phyloP scores from a whole-genome alignment of 164 flowering plant genomes.

The Tinospora cordifolia region DNA sequence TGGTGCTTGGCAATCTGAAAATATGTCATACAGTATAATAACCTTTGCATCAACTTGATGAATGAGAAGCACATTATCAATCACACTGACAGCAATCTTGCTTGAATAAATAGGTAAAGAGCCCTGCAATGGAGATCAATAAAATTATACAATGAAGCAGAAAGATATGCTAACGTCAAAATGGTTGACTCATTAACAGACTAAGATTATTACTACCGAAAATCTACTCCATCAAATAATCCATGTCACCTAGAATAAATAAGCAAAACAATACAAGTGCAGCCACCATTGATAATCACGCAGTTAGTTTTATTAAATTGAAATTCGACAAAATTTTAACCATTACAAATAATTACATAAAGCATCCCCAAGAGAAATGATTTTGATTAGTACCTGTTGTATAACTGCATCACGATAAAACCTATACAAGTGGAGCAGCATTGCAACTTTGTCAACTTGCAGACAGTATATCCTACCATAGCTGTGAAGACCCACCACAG shows the following conservation, averaged over 20 bases:
- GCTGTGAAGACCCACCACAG: constrained; percentile 32
- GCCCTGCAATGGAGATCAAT: constrained; percentile 45
- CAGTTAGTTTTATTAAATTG: background rate
- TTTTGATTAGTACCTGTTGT: constrained; percentile 56
- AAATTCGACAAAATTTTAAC: background rate
- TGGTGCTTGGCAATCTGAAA: constrained; percentile 75
- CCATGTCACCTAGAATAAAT: background rate
- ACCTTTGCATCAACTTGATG: constrained; percentile 99
- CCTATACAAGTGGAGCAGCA: constrained; percentile 72
- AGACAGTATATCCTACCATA: constrained; percentile 96
- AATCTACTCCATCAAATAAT: too few species aligned
- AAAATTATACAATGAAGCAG: background rate
- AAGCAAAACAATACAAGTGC: background rate
- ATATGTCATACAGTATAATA: constrained; percentile 79
- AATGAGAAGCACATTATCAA: constrained; percentile 86
- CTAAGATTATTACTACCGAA: background rate
- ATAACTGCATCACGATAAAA: constrained; percentile 95
- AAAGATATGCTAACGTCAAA: background rate
- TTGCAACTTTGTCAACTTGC: constrained; percentile 86
- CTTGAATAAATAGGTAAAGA: constrained; percentile 84
- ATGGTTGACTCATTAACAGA: background rate
- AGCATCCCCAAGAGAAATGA: background rate
- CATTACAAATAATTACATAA: background rate
- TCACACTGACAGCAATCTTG: constrained; percentile 77
- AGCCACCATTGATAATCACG: background rate